Evolutionary conservation across 2,329 filamentous ascomycete genomes (phyloP).

Genomic region (Cercospora brassicicola): DNA sequence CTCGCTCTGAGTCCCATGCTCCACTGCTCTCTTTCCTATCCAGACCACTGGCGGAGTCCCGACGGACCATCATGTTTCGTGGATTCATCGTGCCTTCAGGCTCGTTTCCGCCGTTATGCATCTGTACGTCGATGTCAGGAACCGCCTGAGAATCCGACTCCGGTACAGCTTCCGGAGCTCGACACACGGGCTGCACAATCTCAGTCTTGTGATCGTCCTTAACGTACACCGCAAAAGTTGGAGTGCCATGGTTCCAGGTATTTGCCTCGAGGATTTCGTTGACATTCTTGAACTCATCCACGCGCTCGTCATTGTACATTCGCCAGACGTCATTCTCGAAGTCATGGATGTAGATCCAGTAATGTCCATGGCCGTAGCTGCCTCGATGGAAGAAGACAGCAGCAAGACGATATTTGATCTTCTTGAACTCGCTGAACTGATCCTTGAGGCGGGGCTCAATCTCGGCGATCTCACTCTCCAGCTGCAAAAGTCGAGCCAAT

Average conservation of each 20-base stretch:
- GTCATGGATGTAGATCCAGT: constrained; percentile 95
- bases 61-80: background rate
- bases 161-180: constrained; percentile 30
- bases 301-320: constrained; percentile 87
- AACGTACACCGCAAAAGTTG: constrained; percentile 84
- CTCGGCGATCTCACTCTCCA: constrained; percentile 46
- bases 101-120: background rate
- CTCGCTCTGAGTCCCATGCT: background rate
- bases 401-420: constrained; percentile 77
- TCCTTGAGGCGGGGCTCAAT: constrained; percentile 53
- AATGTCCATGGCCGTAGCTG: constrained; percentile 68
- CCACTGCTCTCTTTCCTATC: constrained; percentile 1
- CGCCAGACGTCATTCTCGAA: constrained; percentile 80
- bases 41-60: background rate
- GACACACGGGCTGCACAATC: constrained; percentile 51
- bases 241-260: constrained; percentile 65
- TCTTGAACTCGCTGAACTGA: constrained; percentile 64
- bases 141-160: constrained; percentile 3
- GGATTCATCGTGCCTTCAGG: constrained; percentile 4
- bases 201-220: constrained; percentile 63
- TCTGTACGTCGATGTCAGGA: background rate
- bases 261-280: constrained; percentile 69
- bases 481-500: constrained; percentile 48
- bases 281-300: constrained; percentile 60
- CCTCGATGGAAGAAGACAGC: constrained; percentile 91